Evolutionary conservation across 2,329 filamentous ascomycete genomes (phyloP), one percentile per base, ranked within the genome.

Genomic region (Fusarium sp.): DNA sequence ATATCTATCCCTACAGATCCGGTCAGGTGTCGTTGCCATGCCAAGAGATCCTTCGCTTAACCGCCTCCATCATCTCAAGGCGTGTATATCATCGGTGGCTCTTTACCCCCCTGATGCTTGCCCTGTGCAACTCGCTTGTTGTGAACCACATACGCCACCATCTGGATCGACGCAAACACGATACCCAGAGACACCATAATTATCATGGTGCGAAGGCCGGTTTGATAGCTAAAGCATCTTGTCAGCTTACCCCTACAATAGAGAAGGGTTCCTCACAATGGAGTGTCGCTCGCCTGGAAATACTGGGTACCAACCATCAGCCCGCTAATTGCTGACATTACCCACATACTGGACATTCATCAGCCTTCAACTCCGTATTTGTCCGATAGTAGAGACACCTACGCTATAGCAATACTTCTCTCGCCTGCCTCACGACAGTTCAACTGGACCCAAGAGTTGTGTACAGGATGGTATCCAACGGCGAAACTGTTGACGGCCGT

Each of bases 391-490:
- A 22, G 5, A 11, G 9, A 35, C 31, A 68, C 68, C 2, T 58
- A 71, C 65, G 65, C 68, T 20, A 88, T 85, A 11, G 80, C 81
- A 52, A 88, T 85, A 67, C 85, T 88, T 54, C 86, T 77, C 74
- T 88, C 86, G 1, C 83, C 78, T 0, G 84, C 77, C 31, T 84
- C 84, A 7, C 79, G 79, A 73, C 86, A 88, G 73, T 88, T 89
- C 9, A 88, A 76, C 71, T 88, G 85, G 13, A 87, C 81, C 86
- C 86, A 88, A 1, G 85, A 83, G 75, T 88, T 88, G 65, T 88
- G 86, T 1, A 86, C 81, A 0, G 86, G 86, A 73, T 88, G 87
- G 71, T 88, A 88, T 0, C 86, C 85, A 2, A 88, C 86, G 0
- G 86, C 85, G 41, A 88, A 83, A 1, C 79, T 80, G 76, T 88